Evolutionary conservation across 106 monocot species (phyloP), one percentile per base, ranked within the genome.

Genomic region (Acorus calamus): DNA sequence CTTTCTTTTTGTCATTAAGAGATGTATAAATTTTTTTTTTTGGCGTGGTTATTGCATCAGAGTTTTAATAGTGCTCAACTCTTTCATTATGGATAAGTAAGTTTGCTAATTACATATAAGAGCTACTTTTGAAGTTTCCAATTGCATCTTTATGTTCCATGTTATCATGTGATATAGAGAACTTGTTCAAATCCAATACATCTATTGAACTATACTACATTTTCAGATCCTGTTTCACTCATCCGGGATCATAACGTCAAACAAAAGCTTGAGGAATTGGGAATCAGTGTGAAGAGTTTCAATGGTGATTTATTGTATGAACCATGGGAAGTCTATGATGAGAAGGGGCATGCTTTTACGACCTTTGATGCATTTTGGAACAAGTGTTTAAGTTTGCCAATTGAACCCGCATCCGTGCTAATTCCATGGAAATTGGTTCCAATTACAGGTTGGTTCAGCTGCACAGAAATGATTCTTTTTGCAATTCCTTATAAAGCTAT

Each of bases 311-410:
- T 93, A 3, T 80, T 93, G 50, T 77, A 77, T 67, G 88, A 88
- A 67, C 92, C 92, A 42, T 93, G 92, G 92, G 88, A 93, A 49
- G 66, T 93, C 41, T 78, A 78, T 69, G 92, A 88, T 58, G 76
- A 74, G 44, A 78, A 58, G 56, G 82, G 85, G 13, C 69, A 73
- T 64, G 88, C 92, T 63, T 93, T 85, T 72, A 93, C 92, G 44
- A 69, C 46, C 28, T 93, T 88, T 50, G 56, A 81, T 58, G 72
- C 72, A 49, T 88, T 73, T 41, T 93, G 88, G 92, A 47, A 64
- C 7, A 88, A 80, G 66, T 92, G 92, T 69, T 64, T 72, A 66
- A 72, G 53, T 63, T 66, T 82, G 47, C 71, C 78, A 28, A 52
- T 85, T 68, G 82, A 88, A 52, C 51, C 65, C 4, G 64, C 74